Percentiles rank a stretch among this genome's conserved stretches.
phyloP scores from a whole-genome alignment of 768 basidiomycete genomes.

The Exidia glandulosa region DNA sequence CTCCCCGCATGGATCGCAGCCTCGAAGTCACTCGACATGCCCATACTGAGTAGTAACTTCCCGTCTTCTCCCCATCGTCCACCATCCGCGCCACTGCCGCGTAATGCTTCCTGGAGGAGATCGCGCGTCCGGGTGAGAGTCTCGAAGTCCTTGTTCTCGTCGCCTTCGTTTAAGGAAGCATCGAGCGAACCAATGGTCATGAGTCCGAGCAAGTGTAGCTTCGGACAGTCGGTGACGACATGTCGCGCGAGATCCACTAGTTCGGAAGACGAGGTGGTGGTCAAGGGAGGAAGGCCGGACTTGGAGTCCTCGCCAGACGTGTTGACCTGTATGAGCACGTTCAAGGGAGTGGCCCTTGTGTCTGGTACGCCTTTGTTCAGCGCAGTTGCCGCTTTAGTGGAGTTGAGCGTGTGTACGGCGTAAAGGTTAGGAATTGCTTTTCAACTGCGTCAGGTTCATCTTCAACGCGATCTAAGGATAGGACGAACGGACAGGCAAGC shows the following conservation, averaged over 20 bases:
- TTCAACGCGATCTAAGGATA: background rate
- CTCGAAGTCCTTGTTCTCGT: conserved; percentile 65
- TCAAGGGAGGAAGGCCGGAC: conserved; percentile 66
- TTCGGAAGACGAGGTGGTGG: conserved; percentile 19
- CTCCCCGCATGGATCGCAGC: conserved; percentile 75
- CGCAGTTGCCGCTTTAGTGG: conserved; percentile 65
- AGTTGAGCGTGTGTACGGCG: conserved; percentile 78
- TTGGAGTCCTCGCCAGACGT: conserved; percentile 90
- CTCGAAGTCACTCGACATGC: conserved; percentile 94
- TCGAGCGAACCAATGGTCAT: conserved; percentile 94
- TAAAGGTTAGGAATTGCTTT: conserved; percentile 82
- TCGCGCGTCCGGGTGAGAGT: conserved; percentile 53
- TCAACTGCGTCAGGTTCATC: background rate
- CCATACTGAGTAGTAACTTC: conserved; percentile 70
- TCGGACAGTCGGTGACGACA: conserved; percentile 62
- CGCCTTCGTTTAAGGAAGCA: conserved; percentile 42
- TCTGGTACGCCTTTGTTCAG: conserved; percentile 61
- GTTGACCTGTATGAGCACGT: conserved; percentile 87
- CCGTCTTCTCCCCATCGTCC: conserved; percentile 38
- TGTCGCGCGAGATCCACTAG: conserved; percentile 56
- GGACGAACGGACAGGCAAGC: conserved; percentile 54
- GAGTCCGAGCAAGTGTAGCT: conserved; percentile 66
- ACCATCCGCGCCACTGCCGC: conserved; percentile 5
- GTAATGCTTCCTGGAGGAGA: conserved; percentile 38
- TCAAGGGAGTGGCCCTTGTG: conserved; percentile 48